These are phyloP conservation scores for Metarhizium robertsii DNA, from an alignment of 2,329 filamentous ascomycete genomes.

Conservation along the genomic window DNA sequence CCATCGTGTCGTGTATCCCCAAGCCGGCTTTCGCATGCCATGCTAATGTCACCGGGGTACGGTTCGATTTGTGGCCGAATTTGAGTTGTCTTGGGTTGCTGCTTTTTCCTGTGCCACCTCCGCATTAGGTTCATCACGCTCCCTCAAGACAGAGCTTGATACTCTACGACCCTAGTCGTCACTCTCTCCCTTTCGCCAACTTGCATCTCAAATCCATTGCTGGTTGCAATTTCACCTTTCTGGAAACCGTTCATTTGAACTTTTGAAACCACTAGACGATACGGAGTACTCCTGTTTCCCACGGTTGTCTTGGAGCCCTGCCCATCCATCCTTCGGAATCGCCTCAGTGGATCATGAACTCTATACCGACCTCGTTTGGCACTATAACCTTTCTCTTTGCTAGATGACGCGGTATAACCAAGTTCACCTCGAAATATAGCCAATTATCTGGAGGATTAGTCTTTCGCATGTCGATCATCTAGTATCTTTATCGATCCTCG, in stretches of 20 bases:
- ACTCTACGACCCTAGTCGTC: not conserved
- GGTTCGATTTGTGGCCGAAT: not conserved
- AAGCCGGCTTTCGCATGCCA: not conserved
- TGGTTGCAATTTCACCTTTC: not conserved
- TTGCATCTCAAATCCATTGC: not conserved
- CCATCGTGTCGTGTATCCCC: not conserved
- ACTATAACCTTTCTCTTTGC: not conserved
- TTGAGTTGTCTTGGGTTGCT: not conserved
- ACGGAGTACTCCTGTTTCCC: not conserved
- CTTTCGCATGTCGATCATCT: not conserved
- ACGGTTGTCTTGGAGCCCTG: not conserved
- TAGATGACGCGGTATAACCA: not conserved
- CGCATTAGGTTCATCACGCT: not conserved
- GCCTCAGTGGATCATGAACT: not conserved
- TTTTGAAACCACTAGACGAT: no score
- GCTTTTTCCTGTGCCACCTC: not conserved
- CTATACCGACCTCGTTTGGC: not conserved
- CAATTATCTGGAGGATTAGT: not conserved
- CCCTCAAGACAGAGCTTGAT: not conserved
- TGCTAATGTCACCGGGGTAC: not conserved
- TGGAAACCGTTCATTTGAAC: no score
- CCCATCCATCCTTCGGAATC: not conserved
- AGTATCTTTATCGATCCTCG: not conserved
- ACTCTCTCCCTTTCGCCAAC: not conserved
- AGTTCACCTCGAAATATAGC: not conserved